phyloP scores from a whole-genome alignment of 352 stramenopile genomes.

The Phytopythium mirpurense region DNA sequence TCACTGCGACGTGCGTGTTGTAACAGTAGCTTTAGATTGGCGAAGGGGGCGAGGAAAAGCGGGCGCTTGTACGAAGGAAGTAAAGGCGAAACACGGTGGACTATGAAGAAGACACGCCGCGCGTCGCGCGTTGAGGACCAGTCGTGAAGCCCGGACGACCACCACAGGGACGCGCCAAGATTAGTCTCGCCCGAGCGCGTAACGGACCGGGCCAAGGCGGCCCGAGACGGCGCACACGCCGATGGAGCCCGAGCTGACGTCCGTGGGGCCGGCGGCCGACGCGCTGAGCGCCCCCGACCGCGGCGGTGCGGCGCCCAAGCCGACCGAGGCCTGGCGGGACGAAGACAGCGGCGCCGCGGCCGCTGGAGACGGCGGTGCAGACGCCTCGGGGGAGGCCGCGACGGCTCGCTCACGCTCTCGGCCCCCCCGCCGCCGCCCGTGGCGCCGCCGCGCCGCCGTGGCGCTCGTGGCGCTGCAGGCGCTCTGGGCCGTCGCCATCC shows the following conservation, averaged over 20 bases:
- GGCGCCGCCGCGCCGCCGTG: slow-evolving; percentile 1
- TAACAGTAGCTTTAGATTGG: slow-evolving; percentile 6
- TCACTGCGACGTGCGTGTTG: slow-evolving; percentile 1
- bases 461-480: slow-evolving; percentile 24
- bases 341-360: not conserved
- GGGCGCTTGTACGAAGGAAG: not conserved
- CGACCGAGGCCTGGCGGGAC: slow-evolving; percentile 5
- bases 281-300: not conserved
- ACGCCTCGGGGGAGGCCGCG: not conserved
- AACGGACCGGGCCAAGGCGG: too few relatives aligned
- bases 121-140: too few relatives aligned
- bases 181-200: too few relatives aligned
- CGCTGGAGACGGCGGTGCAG: not conserved
- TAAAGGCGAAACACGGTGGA: slow-evolving; percentile 1
- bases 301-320: not conserved
- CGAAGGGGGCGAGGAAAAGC: not conserved
- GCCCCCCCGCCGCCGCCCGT: too few relatives aligned
- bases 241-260: slow-evolving; percentile 7
- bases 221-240: not conserved
- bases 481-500: slow-evolving; percentile 29
- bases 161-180: too few relatives aligned
- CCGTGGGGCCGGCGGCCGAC: not conserved
- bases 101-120: not conserved
- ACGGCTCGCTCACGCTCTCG: too few relatives aligned
- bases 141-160: too few relatives aligned